Evolutionary conservation across 2,329 filamentous ascomycete genomes (phyloP), one percentile per base, ranked within the genome.

Genomic region (Eutypella sp.): DNA sequence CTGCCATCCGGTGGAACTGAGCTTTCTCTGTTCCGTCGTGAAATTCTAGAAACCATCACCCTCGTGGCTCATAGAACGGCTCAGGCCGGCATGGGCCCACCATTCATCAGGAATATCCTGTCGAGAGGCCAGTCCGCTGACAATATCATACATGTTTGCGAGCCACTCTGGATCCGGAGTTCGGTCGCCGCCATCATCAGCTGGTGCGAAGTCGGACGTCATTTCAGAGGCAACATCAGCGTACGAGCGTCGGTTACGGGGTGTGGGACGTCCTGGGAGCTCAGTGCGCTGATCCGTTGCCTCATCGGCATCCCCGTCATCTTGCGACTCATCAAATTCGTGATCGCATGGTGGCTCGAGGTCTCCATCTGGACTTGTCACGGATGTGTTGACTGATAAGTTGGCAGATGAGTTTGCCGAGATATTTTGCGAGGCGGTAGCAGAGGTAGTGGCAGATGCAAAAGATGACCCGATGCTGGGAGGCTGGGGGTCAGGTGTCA

Each of bases 381-480:
- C 69, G 23, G 70, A 73, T 2, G 72, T 76, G 48, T 68, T 68
- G 18, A 15, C 36, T 10, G 73, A 72, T 0, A 78, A 76, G 38
- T 59, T 60, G 3, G 60, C 36, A 15, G 73, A 72, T 0, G 79
- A 76, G 38, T 59, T 60, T 3, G 60, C 59, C 1, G 63, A 67
- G 2, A 67, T 65, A 44, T 61, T 68, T 49, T 73, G 73, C 1
- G 74, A 71, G 3, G 63, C 60, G 3, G 60, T 61, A 3, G 66
- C 67, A 0, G 77, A 77, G 11, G 72, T 72, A n/a, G 71, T 71
- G 1, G 75, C 75, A 9, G 87, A 91, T 0, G 84, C 79, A 62
- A 96, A 96, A 0, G 90, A 96, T 1, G 89, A 91, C 24, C 87
- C 82, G 2, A 82, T 79, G 56, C 87, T 95, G 1, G 90, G 89